phyloP scores from a whole-genome alignment of 2,329 filamentous ascomycete species.

The Xylariaceae sp. region DNA sequence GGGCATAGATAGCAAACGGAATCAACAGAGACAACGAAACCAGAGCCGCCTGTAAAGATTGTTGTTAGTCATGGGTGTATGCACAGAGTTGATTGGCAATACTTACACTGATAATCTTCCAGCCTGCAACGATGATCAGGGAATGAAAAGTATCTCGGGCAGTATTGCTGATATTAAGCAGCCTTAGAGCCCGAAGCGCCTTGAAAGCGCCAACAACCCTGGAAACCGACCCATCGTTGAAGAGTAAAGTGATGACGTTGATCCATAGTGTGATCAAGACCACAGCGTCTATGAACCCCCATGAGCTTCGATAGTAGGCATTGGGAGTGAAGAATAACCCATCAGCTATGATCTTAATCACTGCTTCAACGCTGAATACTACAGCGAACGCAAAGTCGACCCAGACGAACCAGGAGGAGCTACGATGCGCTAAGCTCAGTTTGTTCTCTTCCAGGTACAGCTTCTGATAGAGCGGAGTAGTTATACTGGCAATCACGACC shows the following conservation, averaged over 20 bases:
- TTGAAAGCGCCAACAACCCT: conserved; percentile 95
- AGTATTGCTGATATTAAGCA: conserved; percentile 94
- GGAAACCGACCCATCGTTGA: conserved; percentile 77
- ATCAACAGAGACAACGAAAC: conserved; percentile 92
- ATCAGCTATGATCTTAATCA: conserved; percentile 91
- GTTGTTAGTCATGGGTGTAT: conserved; percentile 15
- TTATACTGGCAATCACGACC: conserved; percentile 93
- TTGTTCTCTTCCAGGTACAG: conserved; percentile 62
- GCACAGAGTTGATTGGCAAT: not conserved
- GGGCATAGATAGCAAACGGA: conserved; percentile 91
- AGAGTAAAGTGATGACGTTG: conserved; percentile 79
- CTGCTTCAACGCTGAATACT: conserved; percentile 78
- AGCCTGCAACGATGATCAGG: conserved; percentile 86
- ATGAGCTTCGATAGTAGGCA: conserved; percentile 91
- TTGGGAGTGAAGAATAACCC: conserved; percentile 96
- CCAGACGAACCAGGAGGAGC: conserved; percentile 89
- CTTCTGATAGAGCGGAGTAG: conserved; percentile 89
- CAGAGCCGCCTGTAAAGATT: conserved; percentile 59
- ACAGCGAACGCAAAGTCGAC: conserved; percentile 84
- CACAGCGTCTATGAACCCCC: conserved; percentile 91
- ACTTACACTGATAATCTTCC: conserved; percentile 82
- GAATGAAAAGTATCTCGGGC: conserved; percentile 95
- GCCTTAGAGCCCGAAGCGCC: conserved; percentile 79
- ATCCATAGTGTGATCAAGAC: conserved; percentile 94
- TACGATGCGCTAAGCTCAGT: conserved; percentile 41